Percentiles rank a stretch among this genome's conserved stretches.
Evolutionary conservation across 352 stramenopile species (phyloP).

Genomic region (Phytophthora hybrid): DNA sequence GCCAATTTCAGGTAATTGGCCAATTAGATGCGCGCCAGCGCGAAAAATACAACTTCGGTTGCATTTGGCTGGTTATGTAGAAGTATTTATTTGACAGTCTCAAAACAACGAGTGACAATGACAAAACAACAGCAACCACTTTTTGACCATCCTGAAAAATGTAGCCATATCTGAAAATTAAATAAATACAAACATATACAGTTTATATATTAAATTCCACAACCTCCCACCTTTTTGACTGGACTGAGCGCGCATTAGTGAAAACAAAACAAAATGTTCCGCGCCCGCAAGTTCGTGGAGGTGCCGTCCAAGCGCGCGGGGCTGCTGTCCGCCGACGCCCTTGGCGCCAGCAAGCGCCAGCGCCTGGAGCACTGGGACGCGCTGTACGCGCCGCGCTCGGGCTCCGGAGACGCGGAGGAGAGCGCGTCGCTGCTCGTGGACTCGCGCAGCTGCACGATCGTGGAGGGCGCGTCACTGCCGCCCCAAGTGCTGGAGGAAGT

Average conservation of each 20-base stretch:
- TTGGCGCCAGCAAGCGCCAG: conserved; percentile 66
- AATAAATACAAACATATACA: conserved; percentile 7
- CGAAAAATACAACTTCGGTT: no score
- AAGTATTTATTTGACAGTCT: conserved; percentile 46
- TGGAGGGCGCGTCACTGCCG: conserved; percentile 52
- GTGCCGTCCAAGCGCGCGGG: conserved; percentile 68
- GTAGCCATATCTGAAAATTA: neutral
- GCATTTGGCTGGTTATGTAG: conserved; percentile 3
- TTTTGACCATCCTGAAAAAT: neutral
- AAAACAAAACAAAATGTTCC: conserved; percentile 74
- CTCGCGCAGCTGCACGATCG: conserved; percentile 63
- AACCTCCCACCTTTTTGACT: conserved; percentile 7
- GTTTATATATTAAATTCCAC: conserved; percentile 9
- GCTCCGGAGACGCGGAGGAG: conserved; percentile 22
- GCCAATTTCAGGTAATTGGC: no score
- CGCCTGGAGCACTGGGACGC: conserved; percentile 55
- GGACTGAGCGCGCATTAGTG: neutral
- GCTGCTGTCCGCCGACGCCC: conserved; percentile 49
- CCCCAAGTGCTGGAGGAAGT: conserved; percentile 56
- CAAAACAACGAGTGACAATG: conserved; percentile 5
- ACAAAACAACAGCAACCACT: neutral
- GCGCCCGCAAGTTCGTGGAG: conserved; percentile 71
- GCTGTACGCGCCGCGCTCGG: conserved; percentile 25
- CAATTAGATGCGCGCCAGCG: no score
- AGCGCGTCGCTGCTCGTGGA: conserved; percentile 52